These are phyloP conservation scores for Tilletia walkeri DNA, from an alignment of 1,284 basidiomycete species.

Conservation along the genomic window DNA sequence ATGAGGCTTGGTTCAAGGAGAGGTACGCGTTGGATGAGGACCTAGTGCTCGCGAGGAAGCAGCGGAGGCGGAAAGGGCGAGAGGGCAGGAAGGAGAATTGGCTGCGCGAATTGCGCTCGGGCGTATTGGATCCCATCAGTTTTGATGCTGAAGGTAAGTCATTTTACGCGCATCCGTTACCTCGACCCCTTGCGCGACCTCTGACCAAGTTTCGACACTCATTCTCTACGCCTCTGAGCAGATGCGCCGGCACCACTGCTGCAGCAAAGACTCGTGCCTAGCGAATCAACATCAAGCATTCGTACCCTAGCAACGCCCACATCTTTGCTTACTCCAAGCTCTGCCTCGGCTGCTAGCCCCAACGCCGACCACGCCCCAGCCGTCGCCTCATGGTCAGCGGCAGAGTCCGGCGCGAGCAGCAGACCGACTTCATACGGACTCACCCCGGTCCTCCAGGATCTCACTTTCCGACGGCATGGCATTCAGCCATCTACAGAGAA, in stretches of 20 bases:
- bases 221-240: neutral
- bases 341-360: neutral
- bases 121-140: constrained; percentile 41
- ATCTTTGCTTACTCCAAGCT: too few relatives aligned
- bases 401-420: constrained; percentile 19
- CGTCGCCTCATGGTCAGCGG: constrained; percentile 14
- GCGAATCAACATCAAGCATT: neutral
- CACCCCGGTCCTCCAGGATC: constrained; percentile 14
- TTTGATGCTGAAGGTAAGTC: constrained; percentile 33
- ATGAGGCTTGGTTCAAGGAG: constrained; percentile 48
- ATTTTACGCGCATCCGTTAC: too few relatives aligned
- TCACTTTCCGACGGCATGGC: constrained; percentile 1
- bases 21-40: constrained; percentile 39
- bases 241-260: constrained; percentile 19
- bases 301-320: neutral
- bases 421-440: constrained; percentile 19
- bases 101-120: constrained; percentile 40
- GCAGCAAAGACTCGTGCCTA: constrained; percentile 16
- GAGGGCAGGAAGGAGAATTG: constrained; percentile 39
- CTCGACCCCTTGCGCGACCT: neutral
- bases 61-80: constrained; percentile 36
- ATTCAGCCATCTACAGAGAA: constrained; percentile 9
- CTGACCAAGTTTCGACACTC: constrained; percentile 11
- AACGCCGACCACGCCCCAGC: neutral
- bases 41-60: constrained; percentile 26